phyloP scores from a whole-genome alignment of 495 filamentous ascomycete genomes.

The Penicillium longicatenatum region DNA sequence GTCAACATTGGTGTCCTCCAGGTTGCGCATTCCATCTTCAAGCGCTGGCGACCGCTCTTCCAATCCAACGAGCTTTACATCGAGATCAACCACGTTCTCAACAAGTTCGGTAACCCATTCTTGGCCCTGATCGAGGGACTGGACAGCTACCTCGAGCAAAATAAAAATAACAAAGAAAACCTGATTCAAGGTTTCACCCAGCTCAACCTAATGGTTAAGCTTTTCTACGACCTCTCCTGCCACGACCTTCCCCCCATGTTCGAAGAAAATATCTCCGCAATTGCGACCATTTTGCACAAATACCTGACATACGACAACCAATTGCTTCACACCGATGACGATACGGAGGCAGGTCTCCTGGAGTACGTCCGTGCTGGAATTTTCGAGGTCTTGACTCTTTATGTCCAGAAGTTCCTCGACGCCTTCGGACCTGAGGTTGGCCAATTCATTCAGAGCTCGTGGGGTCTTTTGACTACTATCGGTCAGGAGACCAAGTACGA shows the following conservation, averaged over 20 bases:
- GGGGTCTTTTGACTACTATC: slow-evolving; percentile 84
- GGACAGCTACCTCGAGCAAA: slow-evolving; percentile 74
- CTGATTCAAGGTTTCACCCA: slow-evolving; percentile 77
- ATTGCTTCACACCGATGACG: slow-evolving; percentile 77
- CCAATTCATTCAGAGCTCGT: slow-evolving; percentile 83
- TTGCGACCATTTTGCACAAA: slow-evolving; percentile 82
- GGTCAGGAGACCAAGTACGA: slow-evolving; percentile 91
- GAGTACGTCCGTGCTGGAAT: slow-evolving; percentile 90
- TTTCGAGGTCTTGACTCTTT: slow-evolving; percentile 83
- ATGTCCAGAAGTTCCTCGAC: slow-evolving; percentile 90
- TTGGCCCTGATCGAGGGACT: slow-evolving; percentile 74
- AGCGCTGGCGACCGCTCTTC: slow-evolving; percentile 91
- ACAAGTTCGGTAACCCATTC: slow-evolving; percentile 79
- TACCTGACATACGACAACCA: slow-evolving; percentile 89
- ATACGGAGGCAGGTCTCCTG: slow-evolving; percentile 78
- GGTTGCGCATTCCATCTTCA: slow-evolving; percentile 98
- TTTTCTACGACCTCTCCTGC: slow-evolving; percentile 93
- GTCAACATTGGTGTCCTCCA: slow-evolving; percentile 92
- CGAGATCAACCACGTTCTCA: slow-evolving; percentile 93
- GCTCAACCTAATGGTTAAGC: slow-evolving; percentile 81
- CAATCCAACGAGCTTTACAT: slow-evolving; percentile 85
- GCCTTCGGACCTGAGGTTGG: slow-evolving; percentile 77
- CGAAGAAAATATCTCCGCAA: slow-evolving; percentile 75
- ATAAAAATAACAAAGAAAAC: slow-evolving; percentile 68
- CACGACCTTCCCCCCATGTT: slow-evolving; percentile 95